These are phyloP conservation scores for Cyclospora cayetanensis DNA, from an alignment of 169 alveolate species.

Conservation along the genomic window DNA sequence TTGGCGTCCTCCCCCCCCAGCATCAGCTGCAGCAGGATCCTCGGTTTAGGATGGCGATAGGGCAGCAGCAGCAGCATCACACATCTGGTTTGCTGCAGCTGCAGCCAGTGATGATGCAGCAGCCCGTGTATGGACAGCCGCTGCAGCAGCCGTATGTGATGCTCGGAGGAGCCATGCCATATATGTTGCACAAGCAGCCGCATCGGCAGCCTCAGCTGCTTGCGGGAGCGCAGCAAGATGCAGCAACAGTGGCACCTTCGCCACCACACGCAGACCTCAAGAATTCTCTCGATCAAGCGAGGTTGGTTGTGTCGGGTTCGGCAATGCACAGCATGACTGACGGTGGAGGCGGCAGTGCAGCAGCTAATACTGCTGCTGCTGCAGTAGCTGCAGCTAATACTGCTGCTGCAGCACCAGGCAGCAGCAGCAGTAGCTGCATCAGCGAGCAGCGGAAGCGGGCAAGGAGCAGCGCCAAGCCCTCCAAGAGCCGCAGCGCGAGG, in stretches of 20 bases:
- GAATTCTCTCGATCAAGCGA: too few species aligned
- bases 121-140: background rate
- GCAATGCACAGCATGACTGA: background rate
- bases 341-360: background rate
- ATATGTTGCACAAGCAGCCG: too few species aligned
- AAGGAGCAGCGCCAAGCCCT: background rate
- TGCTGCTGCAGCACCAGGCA: background rate
- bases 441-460: slow-evolving; percentile 34
- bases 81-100: background rate
- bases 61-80: slow-evolving; percentile 33
- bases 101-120: background rate
- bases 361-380: slow-evolving; percentile 29
- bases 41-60: background rate
- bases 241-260: background rate
- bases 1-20: background rate
- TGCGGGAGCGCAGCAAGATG: background rate
- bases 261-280: slow-evolving; percentile 12
- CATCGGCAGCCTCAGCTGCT: background rate
- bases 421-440: slow-evolving; percentile 14
- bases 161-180: too few species aligned
- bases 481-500: background rate
- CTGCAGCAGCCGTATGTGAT: slow-evolving; percentile 48
- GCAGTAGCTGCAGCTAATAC: slow-evolving; percentile 1
- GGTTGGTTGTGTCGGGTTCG: too few species aligned
- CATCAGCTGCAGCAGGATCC: slow-evolving; percentile 14